Evolutionary conservation across 495 filamentous ascomycete species (phyloP).

Genomic region (Tetracladium setigerum): DNA sequence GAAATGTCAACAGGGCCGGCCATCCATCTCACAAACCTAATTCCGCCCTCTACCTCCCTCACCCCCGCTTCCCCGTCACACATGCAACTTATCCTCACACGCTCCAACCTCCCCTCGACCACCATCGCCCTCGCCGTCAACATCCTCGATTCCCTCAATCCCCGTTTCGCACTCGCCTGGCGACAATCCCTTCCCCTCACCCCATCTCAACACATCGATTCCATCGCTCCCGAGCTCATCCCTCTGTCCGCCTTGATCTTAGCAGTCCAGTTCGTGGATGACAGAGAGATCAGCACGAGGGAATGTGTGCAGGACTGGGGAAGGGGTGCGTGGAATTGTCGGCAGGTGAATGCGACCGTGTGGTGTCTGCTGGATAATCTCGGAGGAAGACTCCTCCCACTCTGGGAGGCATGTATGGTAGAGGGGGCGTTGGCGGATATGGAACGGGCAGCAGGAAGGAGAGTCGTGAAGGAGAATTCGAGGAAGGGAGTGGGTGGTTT

Average conservation of each 20-base stretch:
- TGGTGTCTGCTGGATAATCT: slow-evolving; percentile 47
- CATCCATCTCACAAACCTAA: slow-evolving; percentile 45
- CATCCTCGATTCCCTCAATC: slow-evolving; percentile 46
- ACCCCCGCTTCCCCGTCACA: slow-evolving; percentile 38
- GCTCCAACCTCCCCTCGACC: slow-evolving; percentile 40
- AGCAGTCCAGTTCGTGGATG: slow-evolving; percentile 45
- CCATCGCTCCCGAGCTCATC: slow-evolving; percentile 44
- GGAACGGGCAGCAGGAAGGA: slow-evolving; percentile 35
- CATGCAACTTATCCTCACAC: slow-evolving; percentile 43
- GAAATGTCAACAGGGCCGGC: slow-evolving; percentile 51
- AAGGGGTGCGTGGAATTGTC: slow-evolving; percentile 38
- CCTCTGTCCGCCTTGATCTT: slow-evolving; percentile 41
- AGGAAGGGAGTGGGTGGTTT: slow-evolving; percentile 9
- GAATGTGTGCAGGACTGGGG: slow-evolving; percentile 39
- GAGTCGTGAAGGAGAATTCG: not conserved
- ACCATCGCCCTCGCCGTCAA: slow-evolving; percentile 45
- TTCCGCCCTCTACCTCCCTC: slow-evolving; percentile 44
- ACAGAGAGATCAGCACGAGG: slow-evolving; percentile 33
- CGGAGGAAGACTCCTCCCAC: slow-evolving; percentile 40
- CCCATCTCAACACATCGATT: slow-evolving; percentile 40
- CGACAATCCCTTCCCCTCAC: slow-evolving; percentile 38
- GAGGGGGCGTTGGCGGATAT: slow-evolving; percentile 43
- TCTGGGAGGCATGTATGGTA: slow-evolving; percentile 40
- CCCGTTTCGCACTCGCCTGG: slow-evolving; percentile 45
- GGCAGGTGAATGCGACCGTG: slow-evolving; percentile 48